Base-by-base conservation (phyloP, 768 basidiomycete genomes). In the Hebeloma cylindrosporum region DNA sequence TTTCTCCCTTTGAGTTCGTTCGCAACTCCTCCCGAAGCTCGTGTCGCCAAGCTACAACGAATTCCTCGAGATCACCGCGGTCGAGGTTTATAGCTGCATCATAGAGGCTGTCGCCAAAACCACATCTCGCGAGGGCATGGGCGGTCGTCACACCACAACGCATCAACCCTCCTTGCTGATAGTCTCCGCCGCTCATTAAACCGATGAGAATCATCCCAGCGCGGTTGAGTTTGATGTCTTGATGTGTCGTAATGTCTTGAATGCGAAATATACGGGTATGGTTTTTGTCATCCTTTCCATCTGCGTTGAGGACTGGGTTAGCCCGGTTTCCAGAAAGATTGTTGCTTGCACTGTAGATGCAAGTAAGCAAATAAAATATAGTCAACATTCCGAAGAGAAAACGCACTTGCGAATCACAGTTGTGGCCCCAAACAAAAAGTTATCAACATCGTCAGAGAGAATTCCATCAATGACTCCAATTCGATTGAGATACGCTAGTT, bases 361-460 rank as follows among this genome's bases (percentile, higher is more conserved):
- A 26, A 49, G 39, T 51, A 40, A 36, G n/a, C 43, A 36, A 26
- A 48, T 31, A 10, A 7, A 3, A 13, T 17, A 36, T 27, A 13
- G n/a, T 43, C 35, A 23, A 25, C 26, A 43, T 20, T 14, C 21
- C 28, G 21, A 26, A n/a, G n/a, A n/a, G n/a, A 27, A 3, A 48
- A 72, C 74, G 39, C 49, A 90, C 90, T 95, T 96, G 59, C 93
- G 79, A 53, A 95, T 79, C 21, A 97, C 82, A 33, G 80, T 80
- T 4, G 68, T 76, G 1, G 91, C 93, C 16, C 93, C 93, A 50
- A 97, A 97, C 2, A 96, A 66, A 58, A 95, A 85, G 43, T 82
- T 93, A 58, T 97, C 93, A 1, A 93, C 93, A 56, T 96, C 94
- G 62, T 97, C 94, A 0, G 93, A 89, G 32, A 94, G 73, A 18